These are phyloP conservation scores for Fraxinus baroniana DNA, from an alignment of 305 asterid genomes.

Conservation along the genomic window DNA sequence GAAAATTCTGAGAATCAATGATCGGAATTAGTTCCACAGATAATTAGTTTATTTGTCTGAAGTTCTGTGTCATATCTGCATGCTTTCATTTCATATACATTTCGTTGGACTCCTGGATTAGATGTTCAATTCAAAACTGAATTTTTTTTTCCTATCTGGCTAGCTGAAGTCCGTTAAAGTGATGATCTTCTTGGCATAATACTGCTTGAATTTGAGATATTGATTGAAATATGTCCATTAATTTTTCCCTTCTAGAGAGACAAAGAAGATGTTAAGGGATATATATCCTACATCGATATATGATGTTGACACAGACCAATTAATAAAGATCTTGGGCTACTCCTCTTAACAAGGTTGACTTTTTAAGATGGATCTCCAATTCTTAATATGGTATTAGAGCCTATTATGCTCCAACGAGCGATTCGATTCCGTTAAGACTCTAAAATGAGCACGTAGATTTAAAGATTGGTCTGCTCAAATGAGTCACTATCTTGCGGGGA, in stretches of 20 bases:
- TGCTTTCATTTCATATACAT: background rate
- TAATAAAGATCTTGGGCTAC: no score
- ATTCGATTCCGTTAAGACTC: no score
- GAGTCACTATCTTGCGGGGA: background rate
- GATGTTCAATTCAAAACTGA: background rate
- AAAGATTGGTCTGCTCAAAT: no score
- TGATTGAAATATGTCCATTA: conserved; percentile 1
- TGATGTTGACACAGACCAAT: no score
- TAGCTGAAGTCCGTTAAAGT: background rate
- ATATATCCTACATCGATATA: no score
- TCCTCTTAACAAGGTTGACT: no score
- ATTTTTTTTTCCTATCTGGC: background rate
- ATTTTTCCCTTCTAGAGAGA: background rate
- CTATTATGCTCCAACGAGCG: no score
- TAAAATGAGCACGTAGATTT: no score
- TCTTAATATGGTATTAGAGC: no score
- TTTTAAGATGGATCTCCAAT: no score
- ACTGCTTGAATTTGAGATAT: background rate
- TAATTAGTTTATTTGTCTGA: conserved; percentile 6
- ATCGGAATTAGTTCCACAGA: conserved; percentile 12
- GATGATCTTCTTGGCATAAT: background rate
- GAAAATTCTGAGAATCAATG: conserved; percentile 5
- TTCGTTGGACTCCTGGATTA: conserved; percentile 9
- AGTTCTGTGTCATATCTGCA: background rate
- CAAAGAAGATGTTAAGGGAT: no score